phyloP scores from a whole-genome alignment of 2,329 filamentous ascomycete species.

The Ceratocystis albifundus region DNA sequence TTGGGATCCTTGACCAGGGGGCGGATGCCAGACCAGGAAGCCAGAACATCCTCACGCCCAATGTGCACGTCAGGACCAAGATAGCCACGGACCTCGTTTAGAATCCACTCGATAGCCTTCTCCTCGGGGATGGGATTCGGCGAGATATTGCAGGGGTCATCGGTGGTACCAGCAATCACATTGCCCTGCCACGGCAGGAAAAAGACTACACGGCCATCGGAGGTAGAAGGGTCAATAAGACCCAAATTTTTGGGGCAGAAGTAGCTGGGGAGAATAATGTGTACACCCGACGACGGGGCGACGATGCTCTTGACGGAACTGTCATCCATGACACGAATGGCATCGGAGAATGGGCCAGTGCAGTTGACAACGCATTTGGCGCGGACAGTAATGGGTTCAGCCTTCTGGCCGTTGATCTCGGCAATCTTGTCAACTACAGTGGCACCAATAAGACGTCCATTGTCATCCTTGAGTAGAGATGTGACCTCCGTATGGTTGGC shows the following conservation, averaged over 20 bases:
- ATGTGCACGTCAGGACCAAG: slow-evolving; percentile 75
- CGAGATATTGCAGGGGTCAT: slow-evolving; percentile 61
- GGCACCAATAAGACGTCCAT: slow-evolving; percentile 63
- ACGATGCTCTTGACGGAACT: slow-evolving; percentile 62
- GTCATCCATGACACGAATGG: slow-evolving; percentile 76
- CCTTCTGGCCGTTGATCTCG: slow-evolving; percentile 47
- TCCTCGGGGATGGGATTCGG: slow-evolving; percentile 67
- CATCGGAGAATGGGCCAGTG: slow-evolving; percentile 77
- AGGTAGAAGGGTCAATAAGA: slow-evolving; percentile 73
- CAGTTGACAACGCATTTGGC: slow-evolving; percentile 80
- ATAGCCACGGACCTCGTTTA: slow-evolving; percentile 72
- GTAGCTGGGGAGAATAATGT: slow-evolving; percentile 78
- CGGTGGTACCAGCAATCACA: slow-evolving; percentile 81
- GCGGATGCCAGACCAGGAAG: slow-evolving; percentile 80
- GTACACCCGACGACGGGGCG: slow-evolving; percentile 72
- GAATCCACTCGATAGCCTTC: slow-evolving; percentile 77
- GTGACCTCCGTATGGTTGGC: slow-evolving; percentile 78
- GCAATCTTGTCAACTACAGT: slow-evolving; percentile 58
- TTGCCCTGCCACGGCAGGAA: slow-evolving; percentile 90
- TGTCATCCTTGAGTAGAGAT: slow-evolving; percentile 58
- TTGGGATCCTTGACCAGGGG: slow-evolving; percentile 79
- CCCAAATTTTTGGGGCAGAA: slow-evolving; percentile 80
- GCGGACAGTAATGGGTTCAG: slow-evolving; percentile 56
- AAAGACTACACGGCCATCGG: slow-evolving; percentile 82
- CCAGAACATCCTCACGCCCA: slow-evolving; percentile 73